These are phyloP conservation scores for Yamadazyma ubonensis DNA, from an alignment of 805 yeast genomes.

Conservation along the genomic window DNA sequence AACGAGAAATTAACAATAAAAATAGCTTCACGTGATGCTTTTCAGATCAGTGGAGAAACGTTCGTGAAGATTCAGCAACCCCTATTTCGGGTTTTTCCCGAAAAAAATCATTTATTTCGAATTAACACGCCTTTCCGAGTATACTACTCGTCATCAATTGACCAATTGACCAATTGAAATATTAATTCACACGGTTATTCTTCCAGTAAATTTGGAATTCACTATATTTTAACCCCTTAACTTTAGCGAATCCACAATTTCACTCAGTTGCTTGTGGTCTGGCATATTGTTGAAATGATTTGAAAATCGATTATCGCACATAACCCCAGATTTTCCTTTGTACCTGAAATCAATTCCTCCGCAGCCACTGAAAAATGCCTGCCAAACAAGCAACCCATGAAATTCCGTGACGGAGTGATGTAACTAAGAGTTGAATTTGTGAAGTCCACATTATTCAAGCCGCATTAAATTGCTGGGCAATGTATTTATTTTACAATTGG, in stretches of 20 bases:
- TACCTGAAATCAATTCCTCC: conserved; percentile 2
- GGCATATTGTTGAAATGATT: conserved; percentile 3
- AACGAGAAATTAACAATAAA: too few relatives aligned
- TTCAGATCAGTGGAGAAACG: neutral
- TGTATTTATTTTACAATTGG: neutral
- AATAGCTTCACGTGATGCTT: neutral
- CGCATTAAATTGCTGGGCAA: conserved; percentile 1
- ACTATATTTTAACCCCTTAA: too few relatives aligned
- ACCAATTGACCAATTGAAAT: neutral
- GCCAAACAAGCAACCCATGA: conserved; percentile 2
- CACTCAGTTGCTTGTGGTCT: conserved; percentile 4
- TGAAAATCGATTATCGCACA: neutral
- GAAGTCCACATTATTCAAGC: neutral
- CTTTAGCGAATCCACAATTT: conserved; percentile 1
- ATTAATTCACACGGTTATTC: too few relatives aligned
- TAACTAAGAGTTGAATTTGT: neutral
- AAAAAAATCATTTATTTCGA: too few relatives aligned
- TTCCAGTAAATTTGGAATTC: too few relatives aligned
- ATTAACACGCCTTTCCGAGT: neutral
- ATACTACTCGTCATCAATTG: neutral
- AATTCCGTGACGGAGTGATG: conserved; percentile 2
- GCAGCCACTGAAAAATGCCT: conserved; percentile 3
- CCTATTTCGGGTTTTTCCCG: too few relatives aligned
- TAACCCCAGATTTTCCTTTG: conserved; percentile 5
- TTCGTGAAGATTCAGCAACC: neutral